A percentile compares a stretch with the other conserved stretches of the same genome.
Evolutionary conservation across 2,329 filamentous ascomycete genomes (phyloP).

Genomic region (Hymenoscyphus albidus): DNA sequence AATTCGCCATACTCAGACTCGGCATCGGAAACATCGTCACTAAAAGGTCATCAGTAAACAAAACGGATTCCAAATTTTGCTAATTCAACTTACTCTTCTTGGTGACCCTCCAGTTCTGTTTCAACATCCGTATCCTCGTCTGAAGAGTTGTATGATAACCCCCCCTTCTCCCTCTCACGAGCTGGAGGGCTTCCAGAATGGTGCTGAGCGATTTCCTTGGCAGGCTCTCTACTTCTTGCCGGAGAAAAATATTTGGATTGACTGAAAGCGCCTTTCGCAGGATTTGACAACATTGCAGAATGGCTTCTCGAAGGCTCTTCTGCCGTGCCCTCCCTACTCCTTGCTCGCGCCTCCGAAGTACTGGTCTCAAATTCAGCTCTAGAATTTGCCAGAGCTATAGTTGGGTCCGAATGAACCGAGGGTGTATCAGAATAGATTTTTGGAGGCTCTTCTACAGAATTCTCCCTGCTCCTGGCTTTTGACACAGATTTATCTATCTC

Average conservation of each 20-base stretch:
- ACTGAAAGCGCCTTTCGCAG: neutral
- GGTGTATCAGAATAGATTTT: neutral
- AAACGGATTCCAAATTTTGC: neutral
- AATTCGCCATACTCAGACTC: conserved; percentile 43
- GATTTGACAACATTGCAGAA: neutral
- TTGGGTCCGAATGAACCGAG: neutral
- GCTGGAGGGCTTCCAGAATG: neutral
- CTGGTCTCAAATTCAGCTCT: neutral
- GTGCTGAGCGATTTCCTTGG: neutral
- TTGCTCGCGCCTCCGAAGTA: neutral
- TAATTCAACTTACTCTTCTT: conserved; percentile 7
- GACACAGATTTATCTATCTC: neutral
- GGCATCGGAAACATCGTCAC: conserved; percentile 31
- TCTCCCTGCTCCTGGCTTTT: conserved; percentile 3
- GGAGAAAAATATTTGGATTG: neutral
- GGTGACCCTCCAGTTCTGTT: neutral
- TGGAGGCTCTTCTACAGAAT: neutral
- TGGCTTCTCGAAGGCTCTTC: neutral
- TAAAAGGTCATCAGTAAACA: neutral
- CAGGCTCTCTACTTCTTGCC: neutral
- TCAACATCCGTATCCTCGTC: neutral
- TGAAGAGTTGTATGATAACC: neutral
- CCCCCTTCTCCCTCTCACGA: neutral
- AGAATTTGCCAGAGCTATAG: neutral
- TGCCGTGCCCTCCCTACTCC: neutral